Conservation (phyloP, 2,329 filamentous ascomycete genomes). For the Aspergillus floridensis region DNA sequence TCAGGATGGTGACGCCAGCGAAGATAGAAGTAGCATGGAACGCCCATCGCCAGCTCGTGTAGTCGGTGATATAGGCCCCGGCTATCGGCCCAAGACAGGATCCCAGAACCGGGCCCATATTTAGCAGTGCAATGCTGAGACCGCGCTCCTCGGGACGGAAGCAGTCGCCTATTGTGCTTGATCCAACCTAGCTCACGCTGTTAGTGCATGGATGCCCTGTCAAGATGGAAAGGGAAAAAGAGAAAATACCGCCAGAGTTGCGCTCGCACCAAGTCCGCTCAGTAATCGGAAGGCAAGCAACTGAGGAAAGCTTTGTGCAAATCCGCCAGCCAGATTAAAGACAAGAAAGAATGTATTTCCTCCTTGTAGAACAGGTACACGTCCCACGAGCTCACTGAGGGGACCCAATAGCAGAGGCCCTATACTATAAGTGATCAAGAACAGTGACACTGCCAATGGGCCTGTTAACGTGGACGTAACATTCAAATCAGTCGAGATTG, state of each 20-base stretch:
- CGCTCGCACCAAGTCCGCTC: conserved; percentile 4
- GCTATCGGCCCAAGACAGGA: conserved; percentile 55
- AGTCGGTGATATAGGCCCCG: conserved; percentile 59
- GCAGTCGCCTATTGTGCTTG: conserved; percentile 4
- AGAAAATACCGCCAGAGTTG: not conserved
- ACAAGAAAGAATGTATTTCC: conserved; percentile 9
- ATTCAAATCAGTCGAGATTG: conserved; percentile 2
- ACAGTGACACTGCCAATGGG: conserved; percentile 7
- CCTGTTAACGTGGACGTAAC: conserved; percentile 3
- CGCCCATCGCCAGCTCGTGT: conserved; percentile 19
- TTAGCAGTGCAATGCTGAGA: conserved; percentile 3
- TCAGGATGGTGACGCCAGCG: conserved; percentile 56
- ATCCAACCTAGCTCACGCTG: not conserved
- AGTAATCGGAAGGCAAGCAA: conserved; percentile 7
- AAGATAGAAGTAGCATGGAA: conserved; percentile 58
- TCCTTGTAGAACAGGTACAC: conserved; percentile 4
- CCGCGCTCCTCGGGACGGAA: conserved; percentile 7
- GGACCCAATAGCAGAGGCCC: conserved; percentile 6
- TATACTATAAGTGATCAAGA: conserved; percentile 6
- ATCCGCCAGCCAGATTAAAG: conserved; percentile 8
- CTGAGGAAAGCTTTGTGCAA: conserved; percentile 1
- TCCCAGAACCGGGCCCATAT: not conserved
- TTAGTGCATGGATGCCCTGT: not conserved
- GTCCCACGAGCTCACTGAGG: conserved; percentile 7
- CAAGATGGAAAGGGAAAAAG: not conserved